Base-by-base conservation (phyloP, 495 filamentous ascomycete genomes). In the Penicillium diatomitis region DNA sequence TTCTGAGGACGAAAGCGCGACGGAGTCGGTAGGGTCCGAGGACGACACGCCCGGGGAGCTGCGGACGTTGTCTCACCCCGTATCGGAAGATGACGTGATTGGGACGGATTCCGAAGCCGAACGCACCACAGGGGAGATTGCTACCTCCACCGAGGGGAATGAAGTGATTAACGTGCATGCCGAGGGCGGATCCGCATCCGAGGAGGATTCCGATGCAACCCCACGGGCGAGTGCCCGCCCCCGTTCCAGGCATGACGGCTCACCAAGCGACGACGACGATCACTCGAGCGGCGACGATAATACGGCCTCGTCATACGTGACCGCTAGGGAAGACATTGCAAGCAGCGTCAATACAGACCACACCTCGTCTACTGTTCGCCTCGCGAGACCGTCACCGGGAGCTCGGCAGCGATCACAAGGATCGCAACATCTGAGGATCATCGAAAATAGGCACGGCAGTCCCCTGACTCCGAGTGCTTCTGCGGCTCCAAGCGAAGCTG, bases 261-360 rank as follows among this genome's bases (percentile, higher is more conserved):
- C 20, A 20, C 20, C 20, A 20, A 20, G 20, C 20, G 2, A 8
- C 5, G 33, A 39, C 30, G 35, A 48, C 33, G 29, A 47, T 33
- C n/a, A 54, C 0, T 56, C 20, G 20, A 20, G 56, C 36, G 52
- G 46, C 28, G 54, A 49, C 30, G 52, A 47, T 7, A 27, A 44
- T 12, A 55, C 50, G 33, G 57, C 62, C 3, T 55, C 60, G n/a
- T 62, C 62, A 2, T 67, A 60, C 41, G 64, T 67, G 39, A 67
- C 64, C 7, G 64, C 64, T 38, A 56, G 62, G 43, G 63, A 66
- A 40, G 47, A 57, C 0, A 41, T 46, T 5, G 9, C 50, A 4
- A 61, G 58, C 34, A 44, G 40, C 8, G 43, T 51, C 38, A 34
- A 58, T 5, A 53, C 56, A 0, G 54, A 42, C 11, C 12, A 35